Percentiles rank a stretch among this genome's conserved stretches.
phyloP scores from a whole-genome alignment of 1,139 yeast genomes.

The Yamadazyma buinensis region DNA sequence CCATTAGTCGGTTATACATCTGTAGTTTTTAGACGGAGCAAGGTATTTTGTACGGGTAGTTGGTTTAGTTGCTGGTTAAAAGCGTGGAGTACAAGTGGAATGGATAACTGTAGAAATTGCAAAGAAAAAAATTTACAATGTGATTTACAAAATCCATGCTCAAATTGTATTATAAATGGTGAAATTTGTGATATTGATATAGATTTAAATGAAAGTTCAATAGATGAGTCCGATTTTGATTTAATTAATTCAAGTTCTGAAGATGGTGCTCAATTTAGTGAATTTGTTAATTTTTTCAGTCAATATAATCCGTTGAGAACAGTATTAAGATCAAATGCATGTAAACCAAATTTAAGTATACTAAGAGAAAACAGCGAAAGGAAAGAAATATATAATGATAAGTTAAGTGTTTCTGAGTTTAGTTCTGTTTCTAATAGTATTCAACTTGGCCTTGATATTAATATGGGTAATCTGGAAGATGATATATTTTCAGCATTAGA shows the following conservation, averaged over 20 bases:
- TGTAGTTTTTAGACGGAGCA: too few relatives aligned
- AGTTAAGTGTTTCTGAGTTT: not conserved
- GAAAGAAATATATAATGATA: too few relatives aligned
- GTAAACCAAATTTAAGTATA: too few relatives aligned
- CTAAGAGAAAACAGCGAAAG: too few relatives aligned
- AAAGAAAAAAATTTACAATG: constrained; percentile 36
- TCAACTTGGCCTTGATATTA: too few relatives aligned
- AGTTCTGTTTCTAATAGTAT: not conserved
- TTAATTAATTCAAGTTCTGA: constrained; percentile 6
- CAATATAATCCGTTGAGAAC: constrained; percentile 1
- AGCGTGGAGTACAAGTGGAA: too few relatives aligned
- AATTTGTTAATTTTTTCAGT: constrained; percentile 2
- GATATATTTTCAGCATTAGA: not conserved
- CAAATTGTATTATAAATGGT: constrained; percentile 23
- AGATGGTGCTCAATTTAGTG: constrained; percentile 3
- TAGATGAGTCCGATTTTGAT: constrained; percentile 5
- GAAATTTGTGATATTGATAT: constrained; percentile 2
- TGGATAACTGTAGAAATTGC: constrained; percentile 16
- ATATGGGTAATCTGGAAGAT: not conserved
- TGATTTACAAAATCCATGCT: constrained; percentile 35
- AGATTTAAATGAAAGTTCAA: not conserved
- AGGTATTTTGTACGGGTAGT: too few relatives aligned
- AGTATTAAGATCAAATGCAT: not conserved
- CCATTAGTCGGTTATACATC: too few relatives aligned
- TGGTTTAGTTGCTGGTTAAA: too few relatives aligned